Conservation (phyloP, 2,329 filamentous ascomycete species). For the Fusarium pseudocircinatum region DNA sequence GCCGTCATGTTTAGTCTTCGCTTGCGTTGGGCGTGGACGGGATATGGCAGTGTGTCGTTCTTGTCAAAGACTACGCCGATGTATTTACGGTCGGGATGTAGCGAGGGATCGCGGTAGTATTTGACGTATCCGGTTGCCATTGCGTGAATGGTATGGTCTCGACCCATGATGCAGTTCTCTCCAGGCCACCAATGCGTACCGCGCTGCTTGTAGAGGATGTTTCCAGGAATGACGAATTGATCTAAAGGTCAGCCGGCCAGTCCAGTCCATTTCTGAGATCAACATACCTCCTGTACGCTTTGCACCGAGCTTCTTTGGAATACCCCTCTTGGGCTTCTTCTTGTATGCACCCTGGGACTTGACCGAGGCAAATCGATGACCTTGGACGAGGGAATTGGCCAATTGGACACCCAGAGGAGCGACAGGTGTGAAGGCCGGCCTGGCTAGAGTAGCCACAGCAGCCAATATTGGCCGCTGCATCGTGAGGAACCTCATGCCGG, state of each 20-base stretch:
- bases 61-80: constrained; percentile 93
- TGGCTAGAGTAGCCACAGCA: constrained; percentile 48
- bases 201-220: constrained; percentile 97
- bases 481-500: constrained; percentile 58
- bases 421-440: constrained; percentile 36
- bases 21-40: constrained; percentile 75
- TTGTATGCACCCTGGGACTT: constrained; percentile 77
- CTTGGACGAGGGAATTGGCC: constrained; percentile 56
- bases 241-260: constrained; percentile 59
- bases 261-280: not conserved
- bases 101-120: constrained; percentile 89
- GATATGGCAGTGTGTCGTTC: constrained; percentile 80
- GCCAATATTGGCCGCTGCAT: constrained; percentile 58
- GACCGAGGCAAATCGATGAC: constrained; percentile 65
- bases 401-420: constrained; percentile 43
- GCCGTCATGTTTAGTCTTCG: constrained; percentile 80
- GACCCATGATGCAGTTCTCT: constrained; percentile 93
- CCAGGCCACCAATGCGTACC: constrained; percentile 95
- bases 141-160: constrained; percentile 95
- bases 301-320: constrained; percentile 86
- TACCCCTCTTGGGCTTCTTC: constrained; percentile 66
- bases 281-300: constrained; percentile 89
- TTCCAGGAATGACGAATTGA: constrained; percentile 93
- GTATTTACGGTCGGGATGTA: constrained; percentile 88
- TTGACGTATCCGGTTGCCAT: constrained; percentile 89